Conservation (phyloP, 176 grass and related monocot species). For the Rhynchospora tenuis region DNA sequence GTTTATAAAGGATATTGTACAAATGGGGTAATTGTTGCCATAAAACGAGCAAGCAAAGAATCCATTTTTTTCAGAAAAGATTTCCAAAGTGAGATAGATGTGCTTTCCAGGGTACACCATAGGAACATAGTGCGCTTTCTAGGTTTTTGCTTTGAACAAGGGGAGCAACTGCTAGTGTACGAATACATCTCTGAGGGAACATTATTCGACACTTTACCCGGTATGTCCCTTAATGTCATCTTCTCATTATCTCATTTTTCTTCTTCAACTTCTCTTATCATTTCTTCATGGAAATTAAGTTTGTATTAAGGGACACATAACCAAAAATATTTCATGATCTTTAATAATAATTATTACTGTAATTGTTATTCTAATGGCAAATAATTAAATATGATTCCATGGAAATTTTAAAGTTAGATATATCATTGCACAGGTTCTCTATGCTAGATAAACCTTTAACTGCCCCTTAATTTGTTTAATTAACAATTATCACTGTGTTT, state of each 20-base stretch:
- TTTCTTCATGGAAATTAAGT: not conserved
- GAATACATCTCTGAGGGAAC: slow-evolving; percentile 71
- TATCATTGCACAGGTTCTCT: no score
- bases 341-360: no score
- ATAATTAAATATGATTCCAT: no score
- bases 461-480: no score
- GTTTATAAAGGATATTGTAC: slow-evolving; percentile 59
- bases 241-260: not conserved
- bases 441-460: no score
- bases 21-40: slow-evolving; percentile 47
- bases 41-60: slow-evolving; percentile 57
- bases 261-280: not conserved
- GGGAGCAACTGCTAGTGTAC: slow-evolving; percentile 79
- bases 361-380: no score
- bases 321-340: no score
- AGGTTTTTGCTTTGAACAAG: slow-evolving; percentile 80
- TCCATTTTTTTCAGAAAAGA: slow-evolving; percentile 32
- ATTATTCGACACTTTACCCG: slow-evolving; percentile 47
- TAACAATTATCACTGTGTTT: no score
- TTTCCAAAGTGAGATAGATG: slow-evolving; percentile 87
- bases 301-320: not conserved
- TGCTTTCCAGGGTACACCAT: slow-evolving; percentile 79
- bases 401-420: no score
- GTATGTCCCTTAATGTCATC: slow-evolving; percentile 27
- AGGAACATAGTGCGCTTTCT: slow-evolving; percentile 60